These are phyloP conservation scores for Phytophthora constricta DNA, from an alignment of 352 stramenopile species.

Conservation along the genomic window DNA sequence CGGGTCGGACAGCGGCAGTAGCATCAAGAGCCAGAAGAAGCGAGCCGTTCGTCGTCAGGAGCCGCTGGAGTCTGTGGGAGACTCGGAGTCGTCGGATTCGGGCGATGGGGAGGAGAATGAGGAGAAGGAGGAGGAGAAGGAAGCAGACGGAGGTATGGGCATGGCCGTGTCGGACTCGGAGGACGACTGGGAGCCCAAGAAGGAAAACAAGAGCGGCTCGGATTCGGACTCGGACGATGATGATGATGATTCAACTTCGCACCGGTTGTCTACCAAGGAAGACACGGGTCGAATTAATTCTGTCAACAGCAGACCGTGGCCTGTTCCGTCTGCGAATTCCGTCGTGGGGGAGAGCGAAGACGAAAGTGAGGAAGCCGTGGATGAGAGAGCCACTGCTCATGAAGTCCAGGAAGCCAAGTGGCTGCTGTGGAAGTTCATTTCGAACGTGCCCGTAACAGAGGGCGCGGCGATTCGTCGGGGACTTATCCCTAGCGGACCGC, in stretches of 20 bases:
- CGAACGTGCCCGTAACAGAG: conserved; percentile 41
- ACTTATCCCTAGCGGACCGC: conserved; percentile 41
- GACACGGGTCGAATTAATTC: background rate
- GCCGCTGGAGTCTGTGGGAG: background rate
- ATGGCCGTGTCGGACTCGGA: background rate
- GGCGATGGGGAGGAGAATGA: conserved; percentile 6
- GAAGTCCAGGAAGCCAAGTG: conserved; percentile 36
- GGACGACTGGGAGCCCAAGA: conserved; percentile 9
- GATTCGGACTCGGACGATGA: conserved; percentile 23
- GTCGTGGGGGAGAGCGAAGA: conserved; percentile 4
- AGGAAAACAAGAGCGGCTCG: conserved; percentile 21
- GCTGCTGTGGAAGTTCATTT: conserved; percentile 37
- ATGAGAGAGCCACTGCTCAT: conserved; percentile 6
- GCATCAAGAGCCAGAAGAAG: background rate
- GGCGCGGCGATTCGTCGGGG: conserved; percentile 39
- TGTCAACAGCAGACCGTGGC: background rate
- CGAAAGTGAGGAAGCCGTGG: conserved; percentile 10
- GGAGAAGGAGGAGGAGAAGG: conserved; percentile 3
- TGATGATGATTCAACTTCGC: background rate
- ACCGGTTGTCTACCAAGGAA: background rate
- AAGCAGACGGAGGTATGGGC: background rate
- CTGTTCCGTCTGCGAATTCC: background rate
- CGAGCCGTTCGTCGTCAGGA: background rate
- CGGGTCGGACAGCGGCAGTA: conserved; percentile 4
- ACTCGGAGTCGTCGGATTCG: background rate